Percentiles rank a stretch among this genome's conserved stretches.
These are phyloP conservation scores for Aechmea fasciata DNA, from an alignment of 176 grass and related monocot genomes.

Conservation along the genomic window DNA sequence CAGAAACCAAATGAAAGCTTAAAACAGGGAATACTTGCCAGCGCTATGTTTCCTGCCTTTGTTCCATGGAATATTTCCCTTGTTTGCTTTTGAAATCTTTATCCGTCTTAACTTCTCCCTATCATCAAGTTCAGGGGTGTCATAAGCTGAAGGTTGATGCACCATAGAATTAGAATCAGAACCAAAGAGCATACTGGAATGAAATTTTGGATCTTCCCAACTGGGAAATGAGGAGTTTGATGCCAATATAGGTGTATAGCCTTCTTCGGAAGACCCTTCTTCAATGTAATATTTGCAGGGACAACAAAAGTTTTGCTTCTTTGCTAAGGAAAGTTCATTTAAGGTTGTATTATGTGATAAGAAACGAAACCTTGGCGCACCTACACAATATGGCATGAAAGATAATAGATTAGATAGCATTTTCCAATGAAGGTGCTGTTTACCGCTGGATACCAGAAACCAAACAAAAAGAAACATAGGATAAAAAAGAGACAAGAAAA, in stretches of 20 bases:
- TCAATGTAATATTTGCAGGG: too few relatives aligned
- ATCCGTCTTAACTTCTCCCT: conserved; percentile 61
- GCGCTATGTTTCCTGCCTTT: conserved; percentile 86
- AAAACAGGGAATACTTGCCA: conserved; percentile 27
- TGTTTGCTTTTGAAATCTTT: conserved; percentile 84
- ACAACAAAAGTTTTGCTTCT: too few relatives aligned
- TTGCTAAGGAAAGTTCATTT: too few relatives aligned
- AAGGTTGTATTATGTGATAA: too few relatives aligned
- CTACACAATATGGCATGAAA: too few relatives aligned
- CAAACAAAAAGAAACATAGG: too few relatives aligned
- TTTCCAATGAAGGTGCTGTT: too few relatives aligned
- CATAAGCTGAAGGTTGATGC: conserved; percentile 4
- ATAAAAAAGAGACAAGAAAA: too few relatives aligned
- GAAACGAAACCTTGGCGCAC: too few relatives aligned
- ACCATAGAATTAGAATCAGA: conserved; percentile 1
- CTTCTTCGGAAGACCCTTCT: too few relatives aligned
- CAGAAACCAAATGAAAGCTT: background rate
- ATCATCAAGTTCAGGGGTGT: conserved; percentile 38
- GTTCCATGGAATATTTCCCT: conserved; percentile 92
- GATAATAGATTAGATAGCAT: too few relatives aligned
- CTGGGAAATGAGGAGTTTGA: conserved; percentile 14
- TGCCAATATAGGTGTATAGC: background rate
- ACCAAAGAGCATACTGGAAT: conserved; percentile 11
- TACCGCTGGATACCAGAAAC: too few relatives aligned
- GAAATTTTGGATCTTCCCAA: background rate